Evolutionary conservation across 2,329 filamentous ascomycete genomes (phyloP).

Genomic region (Ceratocystis huliohia): DNA sequence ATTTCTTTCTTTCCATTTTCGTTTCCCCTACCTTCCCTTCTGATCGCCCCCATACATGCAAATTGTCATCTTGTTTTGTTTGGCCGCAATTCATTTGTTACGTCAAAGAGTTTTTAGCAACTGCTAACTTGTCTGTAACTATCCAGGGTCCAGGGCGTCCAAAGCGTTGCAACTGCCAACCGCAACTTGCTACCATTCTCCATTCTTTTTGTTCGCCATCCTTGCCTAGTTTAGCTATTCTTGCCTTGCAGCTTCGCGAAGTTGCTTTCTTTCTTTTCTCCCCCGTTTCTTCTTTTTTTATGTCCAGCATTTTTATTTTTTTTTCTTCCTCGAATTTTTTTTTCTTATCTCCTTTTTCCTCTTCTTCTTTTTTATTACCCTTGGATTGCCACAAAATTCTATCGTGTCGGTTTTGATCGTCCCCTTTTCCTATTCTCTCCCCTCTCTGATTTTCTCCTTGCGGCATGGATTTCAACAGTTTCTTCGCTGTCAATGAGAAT

Average conservation of each 20-base stretch:
- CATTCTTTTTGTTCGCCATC: neutral
- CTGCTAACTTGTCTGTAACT: neutral
- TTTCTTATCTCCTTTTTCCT: neutral
- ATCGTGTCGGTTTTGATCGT: conserved; percentile 26
- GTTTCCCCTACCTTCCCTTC: neutral
- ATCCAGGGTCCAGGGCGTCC: no score
- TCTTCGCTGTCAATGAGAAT: conserved; percentile 15
- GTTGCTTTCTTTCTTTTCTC: neutral
- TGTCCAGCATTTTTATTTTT: neutral
- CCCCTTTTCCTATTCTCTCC: neutral
- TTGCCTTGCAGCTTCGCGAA: neutral
- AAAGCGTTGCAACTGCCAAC: neutral
- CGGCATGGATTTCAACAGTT: conserved; percentile 19
- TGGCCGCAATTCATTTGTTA: neutral
- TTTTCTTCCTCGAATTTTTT: neutral
- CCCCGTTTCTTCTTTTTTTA: neutral
- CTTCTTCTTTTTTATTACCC: neutral
- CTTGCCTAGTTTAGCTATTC: conserved; percentile 1
- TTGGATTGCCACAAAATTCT: conserved; percentile 28
- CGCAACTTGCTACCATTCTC: neutral
- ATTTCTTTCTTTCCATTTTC: neutral
- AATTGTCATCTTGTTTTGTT: neutral
- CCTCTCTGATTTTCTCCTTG: neutral
- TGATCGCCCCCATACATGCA: neutral
- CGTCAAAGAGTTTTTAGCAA: neutral